Evolutionary conservation across 2,329 filamentous ascomycete species (phyloP), one percentile per base, ranked within the genome.

Genomic region (Dryadomyces sulphureus): DNA sequence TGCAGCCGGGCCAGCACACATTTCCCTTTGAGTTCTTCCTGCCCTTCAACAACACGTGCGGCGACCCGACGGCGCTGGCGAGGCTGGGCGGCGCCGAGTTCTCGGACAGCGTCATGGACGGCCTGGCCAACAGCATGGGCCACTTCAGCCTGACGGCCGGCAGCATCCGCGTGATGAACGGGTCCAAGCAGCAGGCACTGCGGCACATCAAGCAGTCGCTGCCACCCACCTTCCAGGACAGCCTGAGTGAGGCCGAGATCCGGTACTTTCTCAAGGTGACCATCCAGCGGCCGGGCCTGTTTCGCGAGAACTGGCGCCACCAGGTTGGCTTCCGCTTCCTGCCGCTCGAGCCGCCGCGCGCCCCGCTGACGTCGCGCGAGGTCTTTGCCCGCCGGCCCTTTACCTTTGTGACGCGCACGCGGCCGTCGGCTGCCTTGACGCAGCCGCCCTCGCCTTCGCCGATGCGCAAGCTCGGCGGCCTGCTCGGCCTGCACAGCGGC

Each of bases 181-280:
- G 75, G n/a, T 68, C 69, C 49, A 75, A 72, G 56, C 77, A 81
- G 60, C 61, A 80, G 47, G 70, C 74, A 55, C 70, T 79, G 43
- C 60, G 60, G 35, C 92, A 98, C 65, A 77, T 92, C 52, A 92
- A 84, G 57, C 79, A 79, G 54, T 94, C 89, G 0, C 69, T 98
- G 11, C 92, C 92, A 5, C 92, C 92, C 0, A 93, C 88, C 5
- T 67, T 96, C 45, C 84, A 75, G n/a, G 87, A 86, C 3, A 89
- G 92, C 53, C 84, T 75, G n/a, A 87, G 87, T 3, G 88, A 92
- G 54, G 90, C 89, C 20, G 88, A 94, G 62, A 89, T 96, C 49
- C 76, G 81, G 54, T 98, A 98, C 64, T 98, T 85, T 59, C 73
- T 96, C 59, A 98, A 98, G 61, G 87, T 84, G n/a, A 96, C 92